A percentile compares a stretch with the other conserved stretches of the same genome.
Evolutionary conservation across 768 basidiomycete species (phyloP).

Genomic region (Cubamyces lactineus): DNA sequence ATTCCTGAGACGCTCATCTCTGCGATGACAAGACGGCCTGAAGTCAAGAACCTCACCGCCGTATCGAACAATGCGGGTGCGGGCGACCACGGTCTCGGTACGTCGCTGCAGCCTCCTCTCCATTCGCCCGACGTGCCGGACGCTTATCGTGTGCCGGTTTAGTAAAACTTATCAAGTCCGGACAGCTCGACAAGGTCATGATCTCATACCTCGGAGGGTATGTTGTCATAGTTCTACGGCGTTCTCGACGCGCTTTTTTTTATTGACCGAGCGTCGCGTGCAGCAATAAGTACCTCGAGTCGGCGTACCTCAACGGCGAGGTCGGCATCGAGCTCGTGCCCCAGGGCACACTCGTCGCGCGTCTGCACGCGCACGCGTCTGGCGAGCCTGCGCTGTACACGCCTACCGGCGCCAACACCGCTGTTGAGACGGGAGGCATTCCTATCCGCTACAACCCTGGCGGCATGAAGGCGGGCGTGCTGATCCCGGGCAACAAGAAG

Average conservation of each 20-base stretch:
- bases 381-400: slow-evolving; percentile 91
- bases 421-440: slow-evolving; percentile 76
- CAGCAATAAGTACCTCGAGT: slow-evolving; percentile 85
- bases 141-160: slow-evolving; percentile 8
- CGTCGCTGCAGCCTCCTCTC: slow-evolving; percentile 10
- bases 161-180: slow-evolving; percentile 73
- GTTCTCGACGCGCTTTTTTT: neutral
- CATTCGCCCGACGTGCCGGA: neutral
- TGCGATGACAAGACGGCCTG: slow-evolving; percentile 73
- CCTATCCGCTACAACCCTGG: slow-evolving; percentile 78
- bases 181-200: slow-evolving; percentile 79
- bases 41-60: slow-evolving; percentile 71
- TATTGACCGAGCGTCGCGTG: neutral
- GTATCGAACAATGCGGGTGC: slow-evolving; percentile 87
- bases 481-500: slow-evolving; percentile 71
- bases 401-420: slow-evolving; percentile 88
- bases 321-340: slow-evolving; percentile 86
- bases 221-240: slow-evolving; percentile 24
- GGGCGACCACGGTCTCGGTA: slow-evolving; percentile 70
- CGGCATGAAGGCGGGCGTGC: slow-evolving; percentile 65
- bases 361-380: slow-evolving; percentile 85
- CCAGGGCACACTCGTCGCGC: slow-evolving; percentile 89
- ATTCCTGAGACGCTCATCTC: slow-evolving; percentile 86
- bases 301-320: slow-evolving; percentile 73
- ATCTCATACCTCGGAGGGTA: slow-evolving; percentile 88